phyloP scores from a whole-genome alignment of 345 rosid genomes.

The Carallia pectinifolia region DNA sequence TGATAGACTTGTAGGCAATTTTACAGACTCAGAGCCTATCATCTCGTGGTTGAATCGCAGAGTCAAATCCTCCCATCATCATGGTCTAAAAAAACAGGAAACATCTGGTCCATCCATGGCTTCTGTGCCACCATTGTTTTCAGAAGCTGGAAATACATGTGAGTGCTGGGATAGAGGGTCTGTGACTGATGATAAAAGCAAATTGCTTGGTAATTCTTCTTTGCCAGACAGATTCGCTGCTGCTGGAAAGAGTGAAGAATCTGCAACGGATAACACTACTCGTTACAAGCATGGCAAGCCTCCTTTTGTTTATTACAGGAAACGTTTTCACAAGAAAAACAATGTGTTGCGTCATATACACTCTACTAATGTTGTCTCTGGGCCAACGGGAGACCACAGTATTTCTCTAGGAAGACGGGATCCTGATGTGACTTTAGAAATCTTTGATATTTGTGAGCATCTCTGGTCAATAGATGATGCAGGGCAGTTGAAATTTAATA shows the following conservation, averaged over 20 bases:
- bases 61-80: conserved; percentile 54
- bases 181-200: conserved; percentile 24
- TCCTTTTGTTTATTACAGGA: conserved; percentile 81
- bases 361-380: conserved; percentile 25
- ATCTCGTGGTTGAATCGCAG: conserved; percentile 74
- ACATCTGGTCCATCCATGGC: conserved; percentile 26
- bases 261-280: conserved; percentile 32
- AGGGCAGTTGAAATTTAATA: conserved; percentile 37
- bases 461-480: conserved; percentile 37
- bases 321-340: conserved; percentile 55
- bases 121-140: conserved; percentile 15
- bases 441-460: neutral
- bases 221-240: conserved; percentile 32
- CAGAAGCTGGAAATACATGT: conserved; percentile 26
- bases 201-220: conserved; percentile 31
- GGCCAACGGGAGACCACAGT: conserved; percentile 26
- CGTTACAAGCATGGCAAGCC: conserved; percentile 36
- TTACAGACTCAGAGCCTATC: conserved; percentile 85
- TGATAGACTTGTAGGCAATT: conserved; percentile 46
- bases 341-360: conserved; percentile 12
- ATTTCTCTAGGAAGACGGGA: conserved; percentile 28
- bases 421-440: conserved; percentile 29
- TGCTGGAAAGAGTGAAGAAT: conserved; percentile 34
- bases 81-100: conserved; percentile 52
- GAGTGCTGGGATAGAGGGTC: conserved; percentile 32